Conservation (phyloP, 2,329 filamentous ascomycete genomes). For the Epichloe uncinata region DNA sequence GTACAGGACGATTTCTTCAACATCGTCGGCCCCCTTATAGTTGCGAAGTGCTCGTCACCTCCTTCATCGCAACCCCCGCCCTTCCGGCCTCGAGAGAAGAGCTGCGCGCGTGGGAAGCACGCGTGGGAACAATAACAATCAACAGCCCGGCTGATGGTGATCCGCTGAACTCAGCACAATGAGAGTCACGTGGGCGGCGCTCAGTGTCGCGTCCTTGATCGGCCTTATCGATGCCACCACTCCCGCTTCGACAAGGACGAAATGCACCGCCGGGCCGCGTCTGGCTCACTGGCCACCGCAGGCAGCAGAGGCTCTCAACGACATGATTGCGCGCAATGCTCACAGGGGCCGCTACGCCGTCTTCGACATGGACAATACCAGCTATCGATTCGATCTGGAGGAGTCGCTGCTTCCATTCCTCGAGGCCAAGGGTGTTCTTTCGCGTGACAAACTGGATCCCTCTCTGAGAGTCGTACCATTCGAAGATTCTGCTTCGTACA, state of each 20-base stretch:
- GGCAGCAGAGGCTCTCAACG: constrained; percentile 21
- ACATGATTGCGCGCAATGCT: constrained; percentile 25
- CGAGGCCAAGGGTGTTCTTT: constrained; percentile 27
- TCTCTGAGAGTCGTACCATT: constrained; percentile 28
- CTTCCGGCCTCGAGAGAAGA: too few relatives aligned
- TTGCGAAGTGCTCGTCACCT: too few relatives aligned
- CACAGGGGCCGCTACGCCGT: constrained; percentile 24
- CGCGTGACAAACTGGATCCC: constrained; percentile 26
- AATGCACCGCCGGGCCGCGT: neutral
- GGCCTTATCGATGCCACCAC: neutral
- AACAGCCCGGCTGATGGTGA: neutral
- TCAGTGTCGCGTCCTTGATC: neutral
- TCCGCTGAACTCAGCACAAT: neutral
- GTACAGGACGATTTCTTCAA: too few relatives aligned
- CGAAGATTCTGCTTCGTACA: constrained; percentile 23
- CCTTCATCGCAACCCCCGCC: too few relatives aligned
- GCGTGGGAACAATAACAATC: neutral
- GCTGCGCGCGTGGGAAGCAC: neutral
- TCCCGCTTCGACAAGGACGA: neutral
- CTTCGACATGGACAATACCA: constrained; percentile 34
- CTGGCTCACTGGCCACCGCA: constrained; percentile 22
- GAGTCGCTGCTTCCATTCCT: constrained; percentile 30
- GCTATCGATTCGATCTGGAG: constrained; percentile 28
- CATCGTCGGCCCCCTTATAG: too few relatives aligned
- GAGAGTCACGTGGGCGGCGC: neutral